Evolutionary conservation across 495 filamentous ascomycete genomes (phyloP), one percentile per base, ranked within the genome.

Genomic region (Podospora tetraspora): DNA sequence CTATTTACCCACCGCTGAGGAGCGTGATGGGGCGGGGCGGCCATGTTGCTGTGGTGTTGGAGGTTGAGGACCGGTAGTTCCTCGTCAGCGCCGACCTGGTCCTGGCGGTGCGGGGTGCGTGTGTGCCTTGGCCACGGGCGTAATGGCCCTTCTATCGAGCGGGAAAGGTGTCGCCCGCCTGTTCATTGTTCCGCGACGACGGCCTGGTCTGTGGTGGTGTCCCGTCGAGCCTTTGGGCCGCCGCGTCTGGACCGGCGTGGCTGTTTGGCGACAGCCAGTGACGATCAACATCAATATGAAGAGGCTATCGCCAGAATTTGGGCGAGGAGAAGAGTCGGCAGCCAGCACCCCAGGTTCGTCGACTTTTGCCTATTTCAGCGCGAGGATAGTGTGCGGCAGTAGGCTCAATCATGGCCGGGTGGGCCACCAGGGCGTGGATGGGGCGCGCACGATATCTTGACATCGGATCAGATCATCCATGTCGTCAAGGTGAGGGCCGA

Each of bases 341-440:
- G 66, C 63, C 68, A 72, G 62, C 63, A 43, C 56, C 43, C 66
- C 67, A 69, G 66, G 64, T 68, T 52, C 57, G 29, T 60, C 59
- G 69, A 59, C 70, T 75, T 75, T 61, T 75, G 74, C 71, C 74
- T 74, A 72, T 72, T 70, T 68, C 57, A 61, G 62, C 37, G 59
- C 62, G 68, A 60, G 52, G 64, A 72, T 69, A 70, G 71, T 71
- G 69, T 66, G 66, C 69, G 73, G 70, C 65, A 71, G 68, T 67
- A 74, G 72, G 72, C 72, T 74, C 37, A 74, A 74, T 73, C 34
- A 37, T 68, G 68, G 43, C 56, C 43, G 58, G 56, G 30, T n/a
- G 43, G 43, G 43, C 43, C 43, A 52, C 43, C 43, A n/a, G 5
- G 16, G n/a, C 43, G 12, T 52, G 63, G 22, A 63, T 66, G 65